Evolutionary conservation across 305 asterid genomes (phyloP).

Genomic region (Coffea humblotiana): DNA sequence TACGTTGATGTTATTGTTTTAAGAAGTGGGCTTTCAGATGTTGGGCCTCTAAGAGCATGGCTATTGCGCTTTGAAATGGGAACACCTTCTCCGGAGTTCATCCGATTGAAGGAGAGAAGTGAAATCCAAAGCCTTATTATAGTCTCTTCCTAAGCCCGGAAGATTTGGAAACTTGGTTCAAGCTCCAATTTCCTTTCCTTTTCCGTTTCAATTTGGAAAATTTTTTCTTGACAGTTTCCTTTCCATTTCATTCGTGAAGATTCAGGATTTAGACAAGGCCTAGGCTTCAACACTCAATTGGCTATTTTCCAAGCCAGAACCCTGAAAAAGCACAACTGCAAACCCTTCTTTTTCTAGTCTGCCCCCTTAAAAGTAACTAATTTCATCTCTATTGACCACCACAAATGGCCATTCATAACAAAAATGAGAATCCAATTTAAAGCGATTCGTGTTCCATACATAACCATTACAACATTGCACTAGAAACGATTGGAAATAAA

Average conservation of each 20-base stretch:
- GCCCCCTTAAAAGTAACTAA: neutral
- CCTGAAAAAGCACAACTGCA: neutral
- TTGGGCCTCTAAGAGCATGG: neutral
- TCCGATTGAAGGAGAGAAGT: neutral
- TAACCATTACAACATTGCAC: conserved; percentile 7
- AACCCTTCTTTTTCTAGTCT: neutral
- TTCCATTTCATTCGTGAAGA: neutral
- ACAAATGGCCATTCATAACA: neutral
- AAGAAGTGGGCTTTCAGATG: neutral
- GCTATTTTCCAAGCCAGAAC: neutral
- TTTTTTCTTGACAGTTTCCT: too few species aligned
- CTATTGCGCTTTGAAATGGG: neutral
- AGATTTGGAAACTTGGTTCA: too few species aligned
- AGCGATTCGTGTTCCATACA: neutral
- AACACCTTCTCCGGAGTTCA: neutral
- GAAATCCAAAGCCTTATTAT: neutral
- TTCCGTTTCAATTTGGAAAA: too few species aligned
- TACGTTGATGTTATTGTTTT: too few species aligned
- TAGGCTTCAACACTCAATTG: neutral
- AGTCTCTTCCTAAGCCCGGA: too few species aligned
- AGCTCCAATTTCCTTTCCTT: too few species aligned
- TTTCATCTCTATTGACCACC: neutral
- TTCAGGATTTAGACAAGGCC: neutral
- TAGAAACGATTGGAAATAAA: conserved; percentile 10
- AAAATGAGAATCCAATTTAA: neutral